Percentiles rank a stretch among this genome's conserved stretches.
These are phyloP conservation scores for Parastagonospora nodorum DNA, from an alignment of 2,329 filamentous ascomycete genomes.

Conservation along the genomic window DNA sequence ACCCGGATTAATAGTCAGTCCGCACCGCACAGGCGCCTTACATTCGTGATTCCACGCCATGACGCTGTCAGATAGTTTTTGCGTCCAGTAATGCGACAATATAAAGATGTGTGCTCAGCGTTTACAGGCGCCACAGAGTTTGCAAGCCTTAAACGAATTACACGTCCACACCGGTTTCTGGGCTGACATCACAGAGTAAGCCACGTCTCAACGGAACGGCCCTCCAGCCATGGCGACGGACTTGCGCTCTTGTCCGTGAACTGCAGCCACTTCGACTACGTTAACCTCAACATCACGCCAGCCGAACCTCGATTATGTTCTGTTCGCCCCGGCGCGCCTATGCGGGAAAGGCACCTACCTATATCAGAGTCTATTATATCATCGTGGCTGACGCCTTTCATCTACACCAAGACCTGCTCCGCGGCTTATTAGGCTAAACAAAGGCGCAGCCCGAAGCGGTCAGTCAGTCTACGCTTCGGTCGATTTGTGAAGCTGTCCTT, in stretches of 20 bases:
- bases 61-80: too few relatives aligned
- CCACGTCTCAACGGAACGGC: conserved; percentile 33
- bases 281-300: conserved; percentile 16
- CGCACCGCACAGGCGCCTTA: too few relatives aligned
- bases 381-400: conserved; percentile 25
- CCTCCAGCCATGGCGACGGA: conserved; percentile 24
- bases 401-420: conserved; percentile 21
- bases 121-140: not conserved
- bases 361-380: conserved; percentile 29
- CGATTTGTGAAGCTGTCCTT: conserved; percentile 14
- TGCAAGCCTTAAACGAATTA: not conserved
- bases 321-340: conserved; percentile 12
- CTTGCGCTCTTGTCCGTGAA: conserved; percentile 9
- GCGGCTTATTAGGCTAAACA: conserved; percentile 36
- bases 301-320: conserved; percentile 19
- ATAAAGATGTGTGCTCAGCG: not conserved
- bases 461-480: conserved; percentile 19
- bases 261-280: conserved; percentile 13
- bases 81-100: too few relatives aligned
- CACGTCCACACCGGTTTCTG: not conserved
- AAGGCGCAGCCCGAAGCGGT: conserved; percentile 24
- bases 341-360: conserved; percentile 12
- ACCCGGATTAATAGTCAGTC: too few relatives aligned
- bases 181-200: conserved; percentile 23
- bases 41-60: too few relatives aligned